phyloP scores from a whole-genome alignment of 345 rosid genomes.

The Geranium rotundifolium region DNA sequence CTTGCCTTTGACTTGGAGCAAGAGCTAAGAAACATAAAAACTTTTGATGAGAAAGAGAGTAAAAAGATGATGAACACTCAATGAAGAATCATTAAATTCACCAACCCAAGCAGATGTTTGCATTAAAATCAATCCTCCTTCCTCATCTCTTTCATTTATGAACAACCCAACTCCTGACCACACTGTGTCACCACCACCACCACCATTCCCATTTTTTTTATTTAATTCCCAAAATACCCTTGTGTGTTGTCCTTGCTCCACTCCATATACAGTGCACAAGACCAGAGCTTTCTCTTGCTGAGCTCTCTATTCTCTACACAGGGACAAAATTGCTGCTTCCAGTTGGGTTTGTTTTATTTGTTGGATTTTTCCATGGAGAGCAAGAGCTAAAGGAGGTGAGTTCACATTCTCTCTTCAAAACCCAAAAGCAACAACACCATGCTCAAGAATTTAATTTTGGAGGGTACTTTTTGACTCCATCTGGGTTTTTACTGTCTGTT shows the following conservation, averaged over 20 bases:
- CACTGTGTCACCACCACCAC: neutral
- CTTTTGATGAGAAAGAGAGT: neutral
- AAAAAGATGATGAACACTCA: slow-evolving; percentile 6
- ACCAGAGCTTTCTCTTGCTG: neutral
- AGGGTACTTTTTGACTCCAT: too few relatives aligned
- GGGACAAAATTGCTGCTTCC: slow-evolving; percentile 29
- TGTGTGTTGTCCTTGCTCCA: slow-evolving; percentile 7
- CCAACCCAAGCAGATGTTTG: slow-evolving; percentile 13
- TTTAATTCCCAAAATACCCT: slow-evolving; percentile 8
- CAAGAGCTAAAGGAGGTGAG: slow-evolving; percentile 18
- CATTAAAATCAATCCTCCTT: neutral
- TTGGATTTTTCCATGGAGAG: slow-evolving; percentile 21
- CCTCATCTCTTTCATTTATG: slow-evolving; percentile 25
- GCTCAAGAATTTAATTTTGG: too few relatives aligned
- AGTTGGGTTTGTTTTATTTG: slow-evolving; percentile 26
- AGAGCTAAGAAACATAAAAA: slow-evolving; percentile 1
- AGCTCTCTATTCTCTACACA: slow-evolving; percentile 12
- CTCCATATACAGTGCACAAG: neutral
- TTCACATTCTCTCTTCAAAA: slow-evolving; percentile 13
- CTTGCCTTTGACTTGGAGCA: neutral
- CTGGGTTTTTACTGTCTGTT: neutral
- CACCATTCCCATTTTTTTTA: slow-evolving; percentile 10
- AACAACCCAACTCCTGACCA: slow-evolving; percentile 15
- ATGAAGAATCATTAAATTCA: slow-evolving; percentile 34
- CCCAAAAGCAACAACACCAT: slow-evolving; percentile 1